These are phyloP conservation scores for Datisca glomerata DNA, from an alignment of 306 rosid species.

Conservation along the genomic window DNA sequence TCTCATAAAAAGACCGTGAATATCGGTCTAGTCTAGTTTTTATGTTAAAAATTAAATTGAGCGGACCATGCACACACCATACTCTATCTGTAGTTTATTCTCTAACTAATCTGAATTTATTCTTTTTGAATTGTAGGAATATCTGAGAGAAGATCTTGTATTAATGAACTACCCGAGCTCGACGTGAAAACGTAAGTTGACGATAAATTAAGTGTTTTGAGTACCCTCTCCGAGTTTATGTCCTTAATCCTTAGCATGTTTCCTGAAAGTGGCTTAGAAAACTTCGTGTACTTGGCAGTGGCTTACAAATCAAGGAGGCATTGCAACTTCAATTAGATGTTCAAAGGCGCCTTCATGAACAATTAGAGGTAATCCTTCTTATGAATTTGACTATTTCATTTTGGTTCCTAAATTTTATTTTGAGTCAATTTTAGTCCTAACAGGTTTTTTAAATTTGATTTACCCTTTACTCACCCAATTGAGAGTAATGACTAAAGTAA, in stretches of 20 bases:
- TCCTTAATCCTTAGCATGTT: not conserved
- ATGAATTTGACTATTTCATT: not conserved
- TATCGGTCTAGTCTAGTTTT: no score
- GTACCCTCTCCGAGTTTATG: not conserved
- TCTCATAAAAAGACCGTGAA: no score
- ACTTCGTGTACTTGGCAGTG: slow-evolving; percentile 34
- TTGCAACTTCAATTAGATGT: slow-evolving; percentile 84
- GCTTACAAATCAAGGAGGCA: slow-evolving; percentile 74
- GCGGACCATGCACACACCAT: no score
- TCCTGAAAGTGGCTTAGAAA: not conserved
- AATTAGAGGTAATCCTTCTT: slow-evolving; percentile 56
- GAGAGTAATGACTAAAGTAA: no score
- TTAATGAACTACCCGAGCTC: slow-evolving; percentile 30
- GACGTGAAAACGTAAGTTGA: slow-evolving; percentile 51
- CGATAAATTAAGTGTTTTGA: not conserved
- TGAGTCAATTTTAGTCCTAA: not conserved
- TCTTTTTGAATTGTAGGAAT: slow-evolving; percentile 46
- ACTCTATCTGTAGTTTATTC: no score
- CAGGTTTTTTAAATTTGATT: no score
- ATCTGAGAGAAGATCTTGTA: slow-evolving; percentile 35
- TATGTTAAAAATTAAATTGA: no score
- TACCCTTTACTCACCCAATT: no score
- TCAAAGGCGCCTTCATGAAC: slow-evolving; percentile 86
- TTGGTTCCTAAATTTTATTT: not conserved
- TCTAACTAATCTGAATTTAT: slow-evolving; percentile 4